Evolutionary conservation across 176 grass and related monocot genomes (phyloP).

Genomic region (Panicum miliaceum): DNA sequence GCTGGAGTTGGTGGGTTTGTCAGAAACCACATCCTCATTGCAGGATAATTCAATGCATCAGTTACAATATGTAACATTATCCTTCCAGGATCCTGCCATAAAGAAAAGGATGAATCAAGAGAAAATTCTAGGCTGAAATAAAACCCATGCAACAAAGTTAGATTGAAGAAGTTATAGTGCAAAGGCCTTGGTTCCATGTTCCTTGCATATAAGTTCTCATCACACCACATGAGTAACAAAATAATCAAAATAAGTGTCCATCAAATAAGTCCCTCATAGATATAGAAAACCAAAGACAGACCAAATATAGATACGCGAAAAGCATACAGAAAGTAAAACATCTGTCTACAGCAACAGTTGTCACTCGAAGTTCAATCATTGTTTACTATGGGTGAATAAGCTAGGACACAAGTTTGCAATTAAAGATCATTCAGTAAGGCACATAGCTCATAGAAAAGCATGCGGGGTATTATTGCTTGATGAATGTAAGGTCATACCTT

Average conservation of each 20-base stretch:
- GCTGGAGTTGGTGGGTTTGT: constrained; percentile 65
- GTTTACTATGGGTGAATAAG: neutral
- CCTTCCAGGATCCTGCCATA: constrained; percentile 70
- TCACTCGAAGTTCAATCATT: constrained; percentile 1
- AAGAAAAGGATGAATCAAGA: constrained; percentile 28
- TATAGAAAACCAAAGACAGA: neutral
- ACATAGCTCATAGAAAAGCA: neutral
- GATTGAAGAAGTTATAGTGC: neutral
- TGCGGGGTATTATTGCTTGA: neutral
- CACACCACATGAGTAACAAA: constrained; percentile 20
- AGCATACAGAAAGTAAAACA: neutral
- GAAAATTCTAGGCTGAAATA: neutral
- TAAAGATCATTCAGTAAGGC: neutral
- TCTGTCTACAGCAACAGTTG: neutral
- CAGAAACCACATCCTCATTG: constrained; percentile 91
- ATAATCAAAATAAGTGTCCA: constrained; percentile 9
- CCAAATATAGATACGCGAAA: neutral
- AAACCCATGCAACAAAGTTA: constrained; percentile 12
- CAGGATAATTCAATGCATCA: constrained; percentile 83
- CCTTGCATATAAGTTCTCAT: constrained; percentile 14
- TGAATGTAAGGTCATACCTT: constrained; percentile 51
- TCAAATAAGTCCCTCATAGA: neutral
- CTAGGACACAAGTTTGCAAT: neutral
- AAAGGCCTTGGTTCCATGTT: neutral
- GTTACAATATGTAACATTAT: constrained; percentile 88